Conservation (phyloP, 2,329 filamentous ascomycete genomes). For the Neocucurbitaria cava region DNA sequence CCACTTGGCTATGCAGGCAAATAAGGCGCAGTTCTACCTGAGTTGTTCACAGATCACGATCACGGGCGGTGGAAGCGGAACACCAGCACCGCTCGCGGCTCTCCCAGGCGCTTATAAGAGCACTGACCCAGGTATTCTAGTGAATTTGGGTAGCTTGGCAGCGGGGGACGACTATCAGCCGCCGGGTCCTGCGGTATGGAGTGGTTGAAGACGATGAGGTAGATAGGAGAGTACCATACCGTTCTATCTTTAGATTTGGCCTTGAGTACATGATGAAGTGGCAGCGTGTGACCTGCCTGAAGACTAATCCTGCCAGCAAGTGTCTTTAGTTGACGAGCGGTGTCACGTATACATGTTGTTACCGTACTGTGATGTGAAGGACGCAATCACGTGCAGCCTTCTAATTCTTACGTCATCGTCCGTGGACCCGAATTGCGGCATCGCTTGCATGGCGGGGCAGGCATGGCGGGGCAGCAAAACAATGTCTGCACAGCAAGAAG, state of each 20-base stretch:
- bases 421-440: constrained; percentile 20
- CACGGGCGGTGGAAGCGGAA: constrained; percentile 50
- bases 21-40: constrained; percentile 49
- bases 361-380: neutral
- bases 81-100: constrained; percentile 39
- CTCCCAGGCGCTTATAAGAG: constrained; percentile 37
- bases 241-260: neutral
- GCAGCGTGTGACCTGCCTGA: neutral
- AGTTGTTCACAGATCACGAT: constrained; percentile 53
- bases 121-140: constrained; percentile 34
- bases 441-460: constrained; percentile 12
- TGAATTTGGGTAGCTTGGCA: constrained; percentile 25
- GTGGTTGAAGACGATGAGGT: constrained; percentile 4
- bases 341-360: neutral
- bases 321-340: too few species aligned
- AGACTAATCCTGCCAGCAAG: too few species aligned
- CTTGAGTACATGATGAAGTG: neutral
- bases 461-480: constrained; percentile 22
- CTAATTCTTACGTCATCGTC: constrained; percentile 14
- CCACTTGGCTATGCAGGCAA: constrained; percentile 41
- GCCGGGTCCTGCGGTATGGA: constrained; percentile 36
- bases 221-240: neutral
- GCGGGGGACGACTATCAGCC: constrained; percentile 27
- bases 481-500: constrained; percentile 3
- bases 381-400: neutral